These are phyloP conservation scores for Blastomyces emzantsi DNA, from an alignment of 2,329 filamentous ascomycete genomes.

Conservation along the genomic window DNA sequence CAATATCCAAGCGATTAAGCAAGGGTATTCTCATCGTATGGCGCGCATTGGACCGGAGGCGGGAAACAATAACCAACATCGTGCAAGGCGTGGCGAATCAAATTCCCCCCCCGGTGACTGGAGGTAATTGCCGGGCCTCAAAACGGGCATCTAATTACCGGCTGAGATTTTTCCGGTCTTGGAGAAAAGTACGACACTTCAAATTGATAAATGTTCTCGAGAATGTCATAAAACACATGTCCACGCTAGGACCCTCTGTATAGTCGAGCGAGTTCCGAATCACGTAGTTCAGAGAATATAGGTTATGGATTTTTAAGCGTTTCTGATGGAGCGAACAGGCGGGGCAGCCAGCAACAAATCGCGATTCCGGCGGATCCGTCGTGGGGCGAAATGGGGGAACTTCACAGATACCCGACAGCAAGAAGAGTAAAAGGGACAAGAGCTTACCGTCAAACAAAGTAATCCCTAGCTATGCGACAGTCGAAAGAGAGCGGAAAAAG, in stretches of 20 bases:
- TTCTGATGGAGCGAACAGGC: neutral
- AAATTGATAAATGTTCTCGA: too few relatives aligned
- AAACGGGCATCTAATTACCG: too few relatives aligned
- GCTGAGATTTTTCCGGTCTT: too few relatives aligned
- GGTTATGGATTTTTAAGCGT: neutral
- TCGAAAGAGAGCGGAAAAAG: neutral
- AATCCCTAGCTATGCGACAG: conserved; percentile 2
- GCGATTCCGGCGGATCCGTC: neutral
- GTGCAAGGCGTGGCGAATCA: neutral
- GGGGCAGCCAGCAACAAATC: neutral
- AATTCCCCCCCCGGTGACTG: neutral
- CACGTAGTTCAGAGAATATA: neutral
- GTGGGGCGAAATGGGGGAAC: neutral
- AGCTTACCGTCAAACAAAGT: neutral
- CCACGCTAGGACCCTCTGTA: neutral
- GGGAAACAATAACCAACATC: neutral
- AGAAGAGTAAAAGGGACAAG: neutral
- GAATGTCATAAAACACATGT: neutral
- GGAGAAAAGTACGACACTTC: too few relatives aligned
- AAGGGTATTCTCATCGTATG: neutral
- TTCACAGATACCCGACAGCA: neutral
- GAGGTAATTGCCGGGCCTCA: neutral
- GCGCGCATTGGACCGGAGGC: neutral
- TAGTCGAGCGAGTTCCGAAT: neutral
- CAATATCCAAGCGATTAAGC: neutral